Evolutionary conservation across 306 rosid genomes (phyloP).

Genomic region (Trichosanthes truncata): DNA sequence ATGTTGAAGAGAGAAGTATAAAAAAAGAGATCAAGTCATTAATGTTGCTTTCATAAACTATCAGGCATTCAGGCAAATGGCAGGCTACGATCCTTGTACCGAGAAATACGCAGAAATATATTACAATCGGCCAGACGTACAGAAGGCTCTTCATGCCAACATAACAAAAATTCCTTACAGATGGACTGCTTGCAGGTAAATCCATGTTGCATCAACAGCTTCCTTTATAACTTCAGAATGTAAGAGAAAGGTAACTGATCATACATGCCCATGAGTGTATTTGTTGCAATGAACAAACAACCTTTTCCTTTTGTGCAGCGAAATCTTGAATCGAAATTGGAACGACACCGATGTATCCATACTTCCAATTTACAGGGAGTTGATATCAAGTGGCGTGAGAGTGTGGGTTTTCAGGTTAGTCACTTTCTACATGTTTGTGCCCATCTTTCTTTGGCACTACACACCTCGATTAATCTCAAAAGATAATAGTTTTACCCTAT

Average conservation of each 20-base stretch:
- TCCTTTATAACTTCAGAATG: background rate
- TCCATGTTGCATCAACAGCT: background rate
- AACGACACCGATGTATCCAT: slow-evolving; percentile 78
- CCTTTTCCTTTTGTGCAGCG: slow-evolving; percentile 35
- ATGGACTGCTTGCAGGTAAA: slow-evolving; percentile 97
- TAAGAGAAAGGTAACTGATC: background rate
- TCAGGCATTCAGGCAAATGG: slow-evolving; percentile 36
- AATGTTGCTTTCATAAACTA: background rate
- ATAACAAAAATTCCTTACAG: slow-evolving; percentile 60
- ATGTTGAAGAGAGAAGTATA: background rate
- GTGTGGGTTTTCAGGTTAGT: slow-evolving; percentile 90
- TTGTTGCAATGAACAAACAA: background rate
- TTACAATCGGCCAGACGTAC: slow-evolving; percentile 84
- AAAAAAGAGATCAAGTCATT: background rate
- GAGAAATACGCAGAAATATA: slow-evolving; percentile 88
- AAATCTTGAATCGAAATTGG: slow-evolving; percentile 84
- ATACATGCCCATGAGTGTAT: background rate
- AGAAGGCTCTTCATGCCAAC: slow-evolving; percentile 90
- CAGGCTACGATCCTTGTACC: slow-evolving; percentile 94
- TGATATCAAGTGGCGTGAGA: slow-evolving; percentile 75
- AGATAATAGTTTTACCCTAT: background rate
- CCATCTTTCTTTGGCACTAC: background rate
- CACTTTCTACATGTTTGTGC: background rate
- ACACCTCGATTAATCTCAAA: background rate
- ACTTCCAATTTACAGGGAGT: slow-evolving; percentile 81